Base-by-base conservation (phyloP, 805 yeast genomes). In the Wickerhamiella galacta region DNA sequence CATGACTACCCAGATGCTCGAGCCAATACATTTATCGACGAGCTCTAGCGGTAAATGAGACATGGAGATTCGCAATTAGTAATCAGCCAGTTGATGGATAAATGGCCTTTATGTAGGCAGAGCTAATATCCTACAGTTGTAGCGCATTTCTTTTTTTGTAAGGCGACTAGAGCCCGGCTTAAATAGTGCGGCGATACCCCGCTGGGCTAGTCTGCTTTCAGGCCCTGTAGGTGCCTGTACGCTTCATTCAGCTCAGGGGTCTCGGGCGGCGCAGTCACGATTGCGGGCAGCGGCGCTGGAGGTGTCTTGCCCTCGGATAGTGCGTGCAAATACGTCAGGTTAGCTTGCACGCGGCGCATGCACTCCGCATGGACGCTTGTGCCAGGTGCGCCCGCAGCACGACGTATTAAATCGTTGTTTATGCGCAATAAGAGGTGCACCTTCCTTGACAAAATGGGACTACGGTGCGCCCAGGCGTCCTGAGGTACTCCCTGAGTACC, bases 21-120 rank as follows among this genome's bases (percentile, higher is more conserved):
- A 72, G 12, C 93, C 94, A 24, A 87, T 72, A 39, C 85, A 73
- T 54, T 74, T 76, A 54, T 90, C 95, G 25, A 87, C 78, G 32
- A 82, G 68, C 54, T 85, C 96, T 39, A 83, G 60, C 4, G 94
- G 95, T 31, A 77, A 60, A 15, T 20, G 21, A 6, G 38, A 33
- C 38, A 35, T 38, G 19, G n/a, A n/a, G n/a, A n/a, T n/a, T n/a
- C n/a, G n/a, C n/a, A n/a, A n/a, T n/a, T n/a, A n/a, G n/a, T n/a
- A n/a, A n/a, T n/a, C n/a, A n/a, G n/a, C n/a, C n/a, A n/a, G n/a
- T n/a, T n/a, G n/a, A n/a, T n/a, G n/a, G n/a, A n/a, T n/a, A n/a
- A n/a, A n/a, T n/a, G n/a, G n/a, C n/a, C n/a, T n/a, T n/a, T n/a
- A n/a, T n/a, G n/a, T n/a, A n/a, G n/a, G n/a, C n/a, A n/a, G n/a